Base-by-base conservation (phyloP, 768 basidiomycete genomes). In the Hericium coralloides region DNA sequence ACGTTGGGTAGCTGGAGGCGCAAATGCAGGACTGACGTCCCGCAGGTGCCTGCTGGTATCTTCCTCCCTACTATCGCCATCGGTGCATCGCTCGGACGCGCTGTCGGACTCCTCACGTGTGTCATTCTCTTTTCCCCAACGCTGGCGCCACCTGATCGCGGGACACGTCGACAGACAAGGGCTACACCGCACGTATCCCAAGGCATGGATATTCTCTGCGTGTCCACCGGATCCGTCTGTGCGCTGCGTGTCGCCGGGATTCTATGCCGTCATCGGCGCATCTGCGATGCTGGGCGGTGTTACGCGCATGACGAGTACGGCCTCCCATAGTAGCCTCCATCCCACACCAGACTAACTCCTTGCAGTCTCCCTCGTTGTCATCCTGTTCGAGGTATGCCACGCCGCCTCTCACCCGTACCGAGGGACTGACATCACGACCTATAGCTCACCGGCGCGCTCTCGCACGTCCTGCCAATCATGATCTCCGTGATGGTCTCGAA, bases 381-480 rank as follows among this genome's bases (percentile, higher is more conserved):
- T 89, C 56, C 73, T 89, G 3, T 89, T 88, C 62, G 87, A 89
- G 76, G 85, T 81, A 18, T 20, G 65, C 54, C 56, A 5, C 6
- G 0, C 36, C n/a, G n/a, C n/a, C n/a, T n/a, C 55, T 7, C 55
- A 58, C 12, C 43, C 49, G 15, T 9, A n/a, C n/a, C n/a, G n/a
- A n/a, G n/a, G n/a, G 39, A 12, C 22, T 50, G 38, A 14, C 26
- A 9, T 31, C 26, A 38, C 8, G 31, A 31, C 20, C 51, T 14
- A 6, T 39, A 87, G 85, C 72, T 89, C n/a, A 89, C 87, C 20
- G 87, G 87, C 14, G 87, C 87, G 3, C 72, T 89, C 25, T 88
- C 86, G 14, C 87, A 89, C 70, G 87, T 89, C n/a, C 73, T 89
- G 36, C 87, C 87, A 15, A 87, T 89, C 66, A 88, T 89, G 87